Evolutionary conservation across 352 stramenopile species (phyloP).

Genomic region (Plasmopara viticola): DNA sequence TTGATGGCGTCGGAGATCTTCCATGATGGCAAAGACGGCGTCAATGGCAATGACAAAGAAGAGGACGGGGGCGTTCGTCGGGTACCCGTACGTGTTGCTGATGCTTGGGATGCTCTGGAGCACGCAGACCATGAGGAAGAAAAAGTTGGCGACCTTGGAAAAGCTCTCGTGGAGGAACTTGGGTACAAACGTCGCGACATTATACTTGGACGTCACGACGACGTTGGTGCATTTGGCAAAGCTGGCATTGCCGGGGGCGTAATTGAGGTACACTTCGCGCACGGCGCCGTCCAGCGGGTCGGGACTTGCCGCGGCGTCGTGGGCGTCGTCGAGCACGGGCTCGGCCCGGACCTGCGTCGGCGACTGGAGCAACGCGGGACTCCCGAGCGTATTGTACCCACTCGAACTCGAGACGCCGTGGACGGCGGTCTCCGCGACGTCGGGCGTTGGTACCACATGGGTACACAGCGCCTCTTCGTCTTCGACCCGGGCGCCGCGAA

Average conservation of each 20-base stretch:
- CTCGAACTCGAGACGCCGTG: conserved; percentile 3
- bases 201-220: conserved; percentile 90
- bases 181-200: conserved; percentile 74
- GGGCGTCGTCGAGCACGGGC: conserved; percentile 9
- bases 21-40: conserved; percentile 84
- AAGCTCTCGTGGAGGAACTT: conserved; percentile 88
- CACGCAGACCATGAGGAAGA: conserved; percentile 89
- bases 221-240: conserved; percentile 77
- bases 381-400: conserved; percentile 32
- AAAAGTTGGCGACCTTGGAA: conserved; percentile 89
- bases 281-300: conserved; percentile 4
- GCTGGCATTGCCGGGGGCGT: conserved; percentile 47
- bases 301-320: conserved; percentile 5
- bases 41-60: conserved; percentile 89
- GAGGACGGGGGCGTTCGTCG: conserved; percentile 73
- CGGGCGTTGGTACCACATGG: conserved; percentile 9
- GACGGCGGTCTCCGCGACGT: conserved; percentile 17
- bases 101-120: conserved; percentile 83
- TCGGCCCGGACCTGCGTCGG: conserved; percentile 21
- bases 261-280: conserved; percentile 72
- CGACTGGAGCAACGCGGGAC: conserved; percentile 29
- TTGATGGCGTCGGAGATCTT: conserved; percentile 71
- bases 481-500: conserved; percentile 45
- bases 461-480: conserved; percentile 38
- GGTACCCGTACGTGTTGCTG: conserved; percentile 74